A percentile compares a stretch with the other conserved stretches of the same genome.
phyloP scores from a whole-genome alignment of 192 early-diverging fungal genomes.

The Coemansia sp. region DNA sequence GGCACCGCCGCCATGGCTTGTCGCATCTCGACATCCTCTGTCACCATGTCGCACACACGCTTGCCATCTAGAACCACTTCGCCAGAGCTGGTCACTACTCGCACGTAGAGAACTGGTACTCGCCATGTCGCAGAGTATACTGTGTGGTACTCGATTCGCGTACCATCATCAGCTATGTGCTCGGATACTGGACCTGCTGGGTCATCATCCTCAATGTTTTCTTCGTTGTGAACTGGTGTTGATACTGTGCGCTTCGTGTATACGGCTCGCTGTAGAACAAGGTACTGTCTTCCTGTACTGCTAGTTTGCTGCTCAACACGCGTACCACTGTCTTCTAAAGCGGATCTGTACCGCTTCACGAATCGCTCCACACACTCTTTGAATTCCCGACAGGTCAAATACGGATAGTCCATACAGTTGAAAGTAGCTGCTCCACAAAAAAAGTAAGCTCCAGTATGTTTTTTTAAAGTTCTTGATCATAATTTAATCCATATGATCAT shows the following conservation, averaged over 20 bases:
- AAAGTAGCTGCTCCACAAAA: background rate
- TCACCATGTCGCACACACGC: constrained; percentile 18
- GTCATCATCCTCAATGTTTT: constrained; percentile 28
- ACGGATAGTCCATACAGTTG: constrained; percentile 20
- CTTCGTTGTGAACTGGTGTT: background rate
- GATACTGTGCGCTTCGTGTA: background rate
- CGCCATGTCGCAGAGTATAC: constrained; percentile 46
- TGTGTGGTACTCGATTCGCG: constrained; percentile 38
- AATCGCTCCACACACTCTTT: constrained; percentile 19
- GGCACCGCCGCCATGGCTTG: constrained; percentile 38
- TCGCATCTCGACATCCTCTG: constrained; percentile 24
- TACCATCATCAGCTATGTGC: background rate
- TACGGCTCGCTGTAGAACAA: constrained; percentile 3
- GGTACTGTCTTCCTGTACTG: constrained; percentile 3
- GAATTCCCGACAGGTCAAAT: constrained; percentile 29
- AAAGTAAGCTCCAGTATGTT: background rate
- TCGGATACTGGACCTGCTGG: background rate
- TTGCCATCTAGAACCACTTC: constrained; percentile 20
- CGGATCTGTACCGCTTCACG: constrained; percentile 7
- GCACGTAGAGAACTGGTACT: constrained; percentile 46
- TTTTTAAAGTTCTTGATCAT: background rate
- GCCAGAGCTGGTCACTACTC: background rate
- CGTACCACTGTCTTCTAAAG: background rate
- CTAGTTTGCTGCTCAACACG: background rate
- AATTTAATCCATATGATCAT: background rate